Percentiles rank a stretch among this genome's conserved stretches.
phyloP scores from a whole-genome alignment of 2,329 filamentous ascomycete species.

The Escovopsis sp. region DNA sequence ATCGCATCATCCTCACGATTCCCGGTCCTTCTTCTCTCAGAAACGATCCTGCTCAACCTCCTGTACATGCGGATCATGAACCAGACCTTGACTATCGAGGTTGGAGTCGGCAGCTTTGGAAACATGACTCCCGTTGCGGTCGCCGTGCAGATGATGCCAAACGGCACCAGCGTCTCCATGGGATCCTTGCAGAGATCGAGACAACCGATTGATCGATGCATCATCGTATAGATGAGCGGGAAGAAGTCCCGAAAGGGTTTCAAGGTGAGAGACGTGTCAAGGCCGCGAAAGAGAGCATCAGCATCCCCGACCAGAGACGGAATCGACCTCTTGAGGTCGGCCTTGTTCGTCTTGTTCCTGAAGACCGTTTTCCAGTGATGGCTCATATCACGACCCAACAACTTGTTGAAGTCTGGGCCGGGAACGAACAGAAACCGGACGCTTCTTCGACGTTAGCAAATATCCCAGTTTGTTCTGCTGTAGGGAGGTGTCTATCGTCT shows the following conservation, averaged over 20 bases:
- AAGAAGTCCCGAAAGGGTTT: conserved; percentile 41
- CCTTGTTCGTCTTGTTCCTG: conserved; percentile 20
- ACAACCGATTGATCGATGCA: conserved; percentile 37
- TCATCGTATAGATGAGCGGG: conserved; percentile 37
- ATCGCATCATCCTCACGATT: conserved; percentile 31
- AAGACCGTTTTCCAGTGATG: conserved; percentile 15
- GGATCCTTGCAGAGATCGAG: conserved; percentile 36
- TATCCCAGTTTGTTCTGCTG: no score
- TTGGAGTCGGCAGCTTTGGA: conserved; percentile 32
- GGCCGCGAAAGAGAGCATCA: neutral
- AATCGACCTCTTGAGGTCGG: conserved; percentile 23
- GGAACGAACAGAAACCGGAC: conserved; percentile 17
- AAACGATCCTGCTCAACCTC: conserved; percentile 31
- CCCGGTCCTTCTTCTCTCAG: conserved; percentile 26
- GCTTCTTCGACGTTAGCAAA: conserved; percentile 4
- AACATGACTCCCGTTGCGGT: conserved; percentile 34
- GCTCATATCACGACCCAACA: conserved; percentile 10
- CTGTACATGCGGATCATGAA: conserved; percentile 31
- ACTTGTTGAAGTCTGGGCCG: conserved; percentile 10
- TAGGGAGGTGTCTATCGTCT: no score
- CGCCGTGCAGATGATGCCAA: conserved; percentile 28
- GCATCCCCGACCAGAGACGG: conserved; percentile 28
- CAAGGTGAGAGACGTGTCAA: conserved; percentile 8
- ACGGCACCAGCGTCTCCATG: conserved; percentile 25
- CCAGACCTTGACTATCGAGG: conserved; percentile 26